Conservation (phyloP, 139 green algal genomes). For the Haematococcus lacustris region DNA sequence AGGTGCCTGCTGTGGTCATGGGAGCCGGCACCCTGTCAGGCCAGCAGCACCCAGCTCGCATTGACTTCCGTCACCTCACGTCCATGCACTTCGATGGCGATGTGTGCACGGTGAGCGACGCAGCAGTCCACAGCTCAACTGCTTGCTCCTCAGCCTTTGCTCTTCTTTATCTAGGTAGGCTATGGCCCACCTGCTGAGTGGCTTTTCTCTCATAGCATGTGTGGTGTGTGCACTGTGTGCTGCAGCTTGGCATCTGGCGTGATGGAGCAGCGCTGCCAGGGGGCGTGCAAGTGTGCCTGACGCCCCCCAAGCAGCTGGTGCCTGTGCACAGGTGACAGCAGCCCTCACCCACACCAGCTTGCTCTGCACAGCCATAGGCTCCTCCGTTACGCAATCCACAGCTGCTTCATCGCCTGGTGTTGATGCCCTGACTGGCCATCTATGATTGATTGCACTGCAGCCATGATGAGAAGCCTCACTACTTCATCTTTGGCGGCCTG, state of each 20-base stretch:
- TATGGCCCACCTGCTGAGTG: no score
- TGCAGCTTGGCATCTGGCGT: slow-evolving; percentile 55
- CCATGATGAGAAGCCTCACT: slow-evolving; percentile 37
- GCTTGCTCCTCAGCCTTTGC: no score
- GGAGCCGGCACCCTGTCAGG: no score
- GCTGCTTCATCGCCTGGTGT: no score
- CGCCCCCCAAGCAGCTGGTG: slow-evolving; percentile 37
- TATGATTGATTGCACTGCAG: no score
- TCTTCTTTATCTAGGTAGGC: no score
- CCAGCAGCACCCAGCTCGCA: slow-evolving; percentile 25
- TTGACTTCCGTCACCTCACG: slow-evolving; percentile 42
- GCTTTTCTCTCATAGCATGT: no score
- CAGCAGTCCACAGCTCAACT: no score
- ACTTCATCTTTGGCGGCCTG: slow-evolving; percentile 60
- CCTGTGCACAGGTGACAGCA: slow-evolving; percentile 32
- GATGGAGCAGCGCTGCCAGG: slow-evolving; percentile 26
- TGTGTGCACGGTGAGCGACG: slow-evolving; percentile 6
- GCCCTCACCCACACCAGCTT: background rate
- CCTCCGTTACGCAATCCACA: background rate
- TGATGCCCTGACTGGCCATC: no score
- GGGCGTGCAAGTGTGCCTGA: slow-evolving; percentile 35
- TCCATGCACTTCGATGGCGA: slow-evolving; percentile 36
- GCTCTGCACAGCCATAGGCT: background rate
- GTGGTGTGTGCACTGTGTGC: background rate
- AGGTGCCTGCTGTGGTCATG: no score